Evolutionary conservation across 768 basidiomycete species (phyloP).

Genomic region (Porpolomopsis calyptriformis): DNA sequence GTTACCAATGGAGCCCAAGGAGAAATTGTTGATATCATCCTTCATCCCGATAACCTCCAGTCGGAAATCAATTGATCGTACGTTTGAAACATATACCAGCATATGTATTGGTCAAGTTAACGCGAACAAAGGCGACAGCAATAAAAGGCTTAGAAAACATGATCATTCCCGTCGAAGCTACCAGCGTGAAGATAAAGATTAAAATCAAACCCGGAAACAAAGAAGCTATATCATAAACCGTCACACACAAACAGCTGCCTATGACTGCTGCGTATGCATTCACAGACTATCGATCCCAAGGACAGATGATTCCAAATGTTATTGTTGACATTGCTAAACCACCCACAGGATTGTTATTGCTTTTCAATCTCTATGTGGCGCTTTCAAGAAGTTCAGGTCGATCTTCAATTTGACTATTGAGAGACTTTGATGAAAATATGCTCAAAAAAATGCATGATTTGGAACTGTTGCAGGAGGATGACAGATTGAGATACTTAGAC

Average conservation of each 20-base stretch:
- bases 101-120: conserved; percentile 23
- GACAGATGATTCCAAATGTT: conserved; percentile 26
- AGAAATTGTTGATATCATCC: conserved; percentile 19
- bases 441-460: not conserved
- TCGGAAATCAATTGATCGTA: not conserved
- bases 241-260: conserved; percentile 20
- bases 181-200: conserved; percentile 8
- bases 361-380: conserved; percentile 26
- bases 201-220: conserved; percentile 5
- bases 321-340: conserved; percentile 27
- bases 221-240: conserved; percentile 4
- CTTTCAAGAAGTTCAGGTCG: conserved; percentile 24
- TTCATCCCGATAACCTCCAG: conserved; percentile 20
- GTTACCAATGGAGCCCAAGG: conserved; percentile 32
- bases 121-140: conserved; percentile 6
- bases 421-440: conserved; percentile 18
- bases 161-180: conserved; percentile 20
- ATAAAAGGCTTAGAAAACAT: conserved; percentile 20
- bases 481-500: not conserved
- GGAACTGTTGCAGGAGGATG: conserved; percentile 2
- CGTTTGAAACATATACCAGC: conserved; percentile 22
- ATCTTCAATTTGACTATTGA: conserved; percentile 20
- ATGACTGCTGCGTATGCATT: conserved; percentile 29
- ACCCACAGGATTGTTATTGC: conserved; percentile 15
- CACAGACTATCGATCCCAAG: conserved; percentile 32